These are phyloP conservation scores for Purpureocillium takamizusanense DNA, from an alignment of 2,329 filamentous ascomycete species.

Conservation along the genomic window DNA sequence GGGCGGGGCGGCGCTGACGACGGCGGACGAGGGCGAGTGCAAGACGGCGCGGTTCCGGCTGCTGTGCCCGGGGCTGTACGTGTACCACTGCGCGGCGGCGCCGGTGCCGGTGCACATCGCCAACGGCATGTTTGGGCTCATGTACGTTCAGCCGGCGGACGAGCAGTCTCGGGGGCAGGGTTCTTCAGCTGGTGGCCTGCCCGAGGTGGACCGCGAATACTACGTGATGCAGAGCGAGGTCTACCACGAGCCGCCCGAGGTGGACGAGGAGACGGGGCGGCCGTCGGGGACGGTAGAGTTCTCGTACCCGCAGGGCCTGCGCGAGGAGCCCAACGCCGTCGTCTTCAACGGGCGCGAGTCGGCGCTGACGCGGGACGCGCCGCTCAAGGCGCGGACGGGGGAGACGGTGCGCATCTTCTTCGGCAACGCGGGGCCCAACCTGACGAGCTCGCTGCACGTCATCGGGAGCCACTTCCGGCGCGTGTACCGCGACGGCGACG, in stretches of 20 bases:
- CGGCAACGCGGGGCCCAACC: conserved; percentile 23
- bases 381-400: conserved; percentile 17
- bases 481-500: conserved; percentile 20
- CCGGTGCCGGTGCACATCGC: conserved; percentile 26
- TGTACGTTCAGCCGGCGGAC: conserved; percentile 23
- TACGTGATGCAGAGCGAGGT: conserved; percentile 28
- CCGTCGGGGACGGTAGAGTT: conserved; percentile 19
- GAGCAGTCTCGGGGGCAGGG: no score
- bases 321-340: conserved; percentile 20
- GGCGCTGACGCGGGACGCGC: conserved; percentile 17
- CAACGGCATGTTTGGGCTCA: conserved; percentile 26
- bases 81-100: conserved; percentile 24
- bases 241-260: conserved; percentile 24
- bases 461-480: conserved; percentile 21
- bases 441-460: conserved; percentile 24
- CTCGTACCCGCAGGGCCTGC: conserved; percentile 21
- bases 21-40: conserved; percentile 19
- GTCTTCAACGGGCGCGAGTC: conserved; percentile 23
- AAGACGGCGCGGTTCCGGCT: conserved; percentile 21
- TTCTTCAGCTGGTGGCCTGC: conserved; percentile 15
- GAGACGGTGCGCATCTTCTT: conserved; percentile 24
- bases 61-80: conserved; percentile 18
- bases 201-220: conserved; percentile 22
- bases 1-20: conserved; percentile 21
- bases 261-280: conserved; percentile 17